Base-by-base conservation (phyloP, 2,329 filamentous ascomycete species). In the Alternaria triticimaculans region DNA sequence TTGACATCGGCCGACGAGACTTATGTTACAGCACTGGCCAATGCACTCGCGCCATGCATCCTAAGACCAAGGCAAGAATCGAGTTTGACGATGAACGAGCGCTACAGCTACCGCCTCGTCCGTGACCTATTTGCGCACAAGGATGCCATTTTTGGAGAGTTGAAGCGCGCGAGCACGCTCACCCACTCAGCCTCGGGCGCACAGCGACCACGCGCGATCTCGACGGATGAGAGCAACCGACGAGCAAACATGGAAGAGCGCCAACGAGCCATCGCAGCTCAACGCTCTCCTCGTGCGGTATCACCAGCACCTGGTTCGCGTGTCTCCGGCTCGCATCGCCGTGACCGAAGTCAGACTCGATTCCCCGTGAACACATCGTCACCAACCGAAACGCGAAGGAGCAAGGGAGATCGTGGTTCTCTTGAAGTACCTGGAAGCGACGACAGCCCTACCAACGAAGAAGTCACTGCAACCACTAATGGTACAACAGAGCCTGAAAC, bases 191-290 rank as follows among this genome's bases (percentile, higher is more conserved):
- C 83, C 44, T 83, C 85, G n/a, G 83, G 84, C 53, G 82, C 81
- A 67, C 87, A 85, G 71, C 89, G 93, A 45, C 91, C 92, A 23
- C 91, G 96, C 51, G 94, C 94, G 28, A 92, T 97, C 75, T 96
- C 93, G 78, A 97, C 94, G 1, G 94, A 99, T 77, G 96, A 99
- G 84, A 96, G 93, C 82, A 96, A 96, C 80, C 91, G 96, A 64
- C 93, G 94, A 75, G 93, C 93, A 48, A 90, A 97, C 70, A 95
- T 97, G 89, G 95, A 98, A 81, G 96, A 97, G 78, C 90, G 96
- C 56, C 92, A 93, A 78, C 90, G 93, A 65, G 93, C 93, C 65
- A 89, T 96, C 60, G 87, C 86, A 33, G 88, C 84, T 70, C 88
- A 79, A 60, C 78, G 93, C 56, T 90, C 77, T 12, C 89, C 77